Base-by-base conservation (phyloP, 495 filamentous ascomycete genomes). In the Hypoxylon intermedium region DNA sequence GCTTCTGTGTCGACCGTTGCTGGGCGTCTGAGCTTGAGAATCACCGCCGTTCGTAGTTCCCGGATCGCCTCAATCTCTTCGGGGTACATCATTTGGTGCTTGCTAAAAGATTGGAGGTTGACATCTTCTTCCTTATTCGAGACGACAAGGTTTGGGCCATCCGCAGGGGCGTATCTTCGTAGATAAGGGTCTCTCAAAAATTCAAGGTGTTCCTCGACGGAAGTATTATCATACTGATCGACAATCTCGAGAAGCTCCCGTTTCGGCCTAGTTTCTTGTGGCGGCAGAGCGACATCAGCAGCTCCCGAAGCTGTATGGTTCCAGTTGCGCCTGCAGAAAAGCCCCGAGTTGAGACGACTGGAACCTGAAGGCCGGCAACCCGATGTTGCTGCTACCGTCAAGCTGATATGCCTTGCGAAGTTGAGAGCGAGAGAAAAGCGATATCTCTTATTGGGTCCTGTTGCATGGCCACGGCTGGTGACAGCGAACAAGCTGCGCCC, bases 211-310 rank as follows among this genome's bases (percentile, higher is more conserved):
- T 82, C 79, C 9, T 81, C 76, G 12, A 78, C 75, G 7, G 73
- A 58, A 13, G 67, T 70, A 49, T 71, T 74, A 51, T 74, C 72
- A 56, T 81, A 79, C 23, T 73, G 68, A 34, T 80, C 79, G 34
- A 84, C 72, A 23, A 83, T 65, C 6, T 65, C 71, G n/a, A 82
- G 72, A 42, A 83, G 72, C 52, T 81, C 74, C 34, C 77, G 58
- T 58, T 68, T 75, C 41, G 68, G 13, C 7, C 42, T 19, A 9
- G 44, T 51, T 28, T 20, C 19, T 18, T 33, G 44, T 23, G 31
- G 13, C 41, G 31, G 41, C 31, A 26, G n/a, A 50, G 24, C 16
- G n/a, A 23, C 12, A 16, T 54, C 46, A 9, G 13, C 47, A 1
- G 30, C 21, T 16, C n/a, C 24, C 20, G 51, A 48, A 37, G 30